These are phyloP conservation scores for Lichtheimia ornata DNA, from an alignment of 371 early-diverging fungal species.

Conservation along the genomic window DNA sequence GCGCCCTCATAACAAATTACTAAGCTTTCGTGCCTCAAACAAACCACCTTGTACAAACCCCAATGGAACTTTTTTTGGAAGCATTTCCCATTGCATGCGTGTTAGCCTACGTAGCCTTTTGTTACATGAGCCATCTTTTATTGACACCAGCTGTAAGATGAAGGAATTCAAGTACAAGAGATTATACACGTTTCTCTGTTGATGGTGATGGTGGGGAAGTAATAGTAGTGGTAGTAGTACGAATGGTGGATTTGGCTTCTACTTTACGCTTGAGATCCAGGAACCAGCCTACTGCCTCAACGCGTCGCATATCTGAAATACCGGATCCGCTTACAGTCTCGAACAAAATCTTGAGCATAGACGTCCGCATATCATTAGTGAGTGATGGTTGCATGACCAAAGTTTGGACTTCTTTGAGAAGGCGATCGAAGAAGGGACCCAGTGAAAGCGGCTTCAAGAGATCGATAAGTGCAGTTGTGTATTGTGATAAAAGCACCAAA, in stretches of 20 bases:
- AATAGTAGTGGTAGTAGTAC: too few relatives aligned
- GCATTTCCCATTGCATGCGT: too few relatives aligned
- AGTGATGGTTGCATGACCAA: slow-evolving; percentile 24
- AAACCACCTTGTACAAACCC: too few relatives aligned
- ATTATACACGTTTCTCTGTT: too few relatives aligned
- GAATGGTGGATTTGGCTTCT: not conserved
- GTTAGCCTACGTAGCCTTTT: too few relatives aligned
- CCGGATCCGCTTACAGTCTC: slow-evolving; percentile 52
- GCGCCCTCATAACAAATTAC: too few relatives aligned
- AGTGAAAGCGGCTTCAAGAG: slow-evolving; percentile 47
- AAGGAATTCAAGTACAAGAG: too few relatives aligned
- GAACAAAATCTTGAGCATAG: slow-evolving; percentile 44
- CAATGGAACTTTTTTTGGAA: too few relatives aligned
- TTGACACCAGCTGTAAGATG: too few relatives aligned
- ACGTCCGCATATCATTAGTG: slow-evolving; percentile 24
- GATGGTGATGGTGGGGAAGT: too few relatives aligned
- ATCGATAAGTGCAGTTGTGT: slow-evolving; percentile 38
- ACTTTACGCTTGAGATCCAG: slow-evolving; percentile 38
- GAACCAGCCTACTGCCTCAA: slow-evolving; percentile 53
- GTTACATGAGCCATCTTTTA: too few relatives aligned
- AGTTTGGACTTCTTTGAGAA: slow-evolving; percentile 23
- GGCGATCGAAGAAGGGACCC: slow-evolving; percentile 46
- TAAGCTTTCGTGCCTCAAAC: too few relatives aligned
- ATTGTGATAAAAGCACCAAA: slow-evolving; percentile 27
- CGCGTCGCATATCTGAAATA: slow-evolving; percentile 51